Evolutionary conservation across 2,329 filamentous ascomycete genomes (phyloP), one percentile per base, ranked within the genome.

Genomic region (Parasarocladium wereldwijsianum): DNA sequence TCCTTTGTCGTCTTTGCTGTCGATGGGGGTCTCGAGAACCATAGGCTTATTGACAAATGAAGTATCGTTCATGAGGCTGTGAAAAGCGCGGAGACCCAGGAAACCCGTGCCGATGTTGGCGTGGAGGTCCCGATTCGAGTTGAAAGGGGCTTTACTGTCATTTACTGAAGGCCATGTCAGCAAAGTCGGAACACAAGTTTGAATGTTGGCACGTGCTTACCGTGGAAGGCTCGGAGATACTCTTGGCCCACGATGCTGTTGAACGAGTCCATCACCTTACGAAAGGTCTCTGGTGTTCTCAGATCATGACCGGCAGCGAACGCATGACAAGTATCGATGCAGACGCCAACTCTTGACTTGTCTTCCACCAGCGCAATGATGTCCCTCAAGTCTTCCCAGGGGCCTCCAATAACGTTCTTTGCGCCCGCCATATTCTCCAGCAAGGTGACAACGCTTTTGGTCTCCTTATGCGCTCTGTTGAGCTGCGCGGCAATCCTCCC

Each of bases 101-200:
- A 92, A 98, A 1, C 90, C 90, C 0, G 85, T 92, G 16, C 90
- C 90, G 38, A 98, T 96, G 49, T 94, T 96, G 39, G 87, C 85
- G 54, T 98, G 90, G 3, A 96, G 58, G 49, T 98, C 90, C 23
- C 86, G 73, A 40, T 84, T 71, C 20, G 83, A 90, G 24, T 56
- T 64, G 17, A 93, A 62, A 0, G 90, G 87, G 0, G 86, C 84
- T 55, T 96, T 98, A 57, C 81, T 92, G 55, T 98, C 90, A 51
- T 98, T 98, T 24, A 98, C 56, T 62, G 24, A 9, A 4, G n/a
- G 13, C 4, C n/a, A 19, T 10, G n/a, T 24, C 10, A 32, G 34
- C 39, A 24, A 36, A 13, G 10, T n/a, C 15, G n/a, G 7, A 8
- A 5, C 26, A 8, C 17, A 28, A n/a, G n/a, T n/a, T n/a, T 28